Base-by-base conservation (phyloP, 2,329 filamentous ascomycete genomes). In the Trichoderma pleuroti region DNA sequence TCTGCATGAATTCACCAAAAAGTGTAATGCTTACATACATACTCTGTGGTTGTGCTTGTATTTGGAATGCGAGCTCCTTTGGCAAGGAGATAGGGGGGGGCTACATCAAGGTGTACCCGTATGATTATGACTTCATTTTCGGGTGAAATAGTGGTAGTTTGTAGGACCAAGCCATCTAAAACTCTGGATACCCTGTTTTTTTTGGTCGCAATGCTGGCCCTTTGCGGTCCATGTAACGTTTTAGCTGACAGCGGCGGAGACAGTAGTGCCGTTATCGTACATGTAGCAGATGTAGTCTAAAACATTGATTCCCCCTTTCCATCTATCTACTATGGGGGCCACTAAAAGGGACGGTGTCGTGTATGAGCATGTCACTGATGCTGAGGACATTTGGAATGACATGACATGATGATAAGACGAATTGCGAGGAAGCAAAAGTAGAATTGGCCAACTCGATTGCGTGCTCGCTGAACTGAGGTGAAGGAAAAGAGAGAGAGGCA, bases 191-290 rank as follows among this genome's bases (percentile, higher is more conserved):
- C 60, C 60, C 60, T 49, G 9, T 46, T 63, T 21, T 32, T 14
- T 32, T 8, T 34, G 5, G 21, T 63, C 24, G 60, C 34, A 7
- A 16, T 34, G 39, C 18, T 21, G 21, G 8, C n/a, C 39, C 18
- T 32, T 18, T 54, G 26, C 52, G 46, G 56, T 39, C 34, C 32
- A 66, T 66, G 63, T 39, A 66, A 66, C 63, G 63, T 66, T 26
- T 66, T 39, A 66, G 42, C 49, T 14, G 30, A 26, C 30, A 39
- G 11, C 21, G 46, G 46, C 46, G n/a, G 46, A 52, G 46, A 52
- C 14, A 24, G 42, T 52, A 52, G 46, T 52, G 46, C 46, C 46
- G 46, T 52, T 52, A 52, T 52, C 46, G 24, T 52, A 52, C 46
- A 24, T 8, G 46, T 24, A 52, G 21, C n/a, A 52, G 42, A 49